phyloP scores from a whole-genome alignment of 1,139 yeast species.

The Geotrichum klebahnii region DNA sequence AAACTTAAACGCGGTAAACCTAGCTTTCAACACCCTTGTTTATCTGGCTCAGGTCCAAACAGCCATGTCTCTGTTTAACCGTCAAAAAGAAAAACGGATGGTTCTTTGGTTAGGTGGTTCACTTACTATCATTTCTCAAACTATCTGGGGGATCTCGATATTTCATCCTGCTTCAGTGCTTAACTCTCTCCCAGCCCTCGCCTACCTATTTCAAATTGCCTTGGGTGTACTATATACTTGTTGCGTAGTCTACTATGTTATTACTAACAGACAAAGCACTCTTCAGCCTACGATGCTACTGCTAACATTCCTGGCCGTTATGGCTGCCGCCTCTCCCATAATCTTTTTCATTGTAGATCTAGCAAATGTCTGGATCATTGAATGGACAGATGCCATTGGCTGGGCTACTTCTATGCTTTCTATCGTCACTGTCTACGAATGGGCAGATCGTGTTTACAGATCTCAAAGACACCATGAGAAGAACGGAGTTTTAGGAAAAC shows the following conservation, averaged over 20 bases:
- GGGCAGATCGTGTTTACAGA: slow-evolving; percentile 64
- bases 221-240: slow-evolving; percentile 69
- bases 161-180: slow-evolving; percentile 48
- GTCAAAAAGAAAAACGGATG: slow-evolving; percentile 66
- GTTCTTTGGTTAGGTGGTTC: slow-evolving; percentile 59
- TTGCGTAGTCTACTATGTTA: slow-evolving; percentile 55
- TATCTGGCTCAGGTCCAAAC: slow-evolving; percentile 76
- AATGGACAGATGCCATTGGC: slow-evolving; percentile 66
- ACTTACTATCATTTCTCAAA: slow-evolving; percentile 56
- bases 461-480: slow-evolving; percentile 59
- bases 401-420: slow-evolving; percentile 65
- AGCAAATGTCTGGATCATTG: slow-evolving; percentile 67
- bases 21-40: slow-evolving; percentile 56
- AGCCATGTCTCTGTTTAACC: slow-evolving; percentile 63
- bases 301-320: slow-evolving; percentile 52
- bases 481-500: slow-evolving; percentile 70
- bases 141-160: slow-evolving; percentile 65
- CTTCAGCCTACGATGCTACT: slow-evolving; percentile 49
- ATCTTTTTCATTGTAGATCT: slow-evolving; percentile 75
- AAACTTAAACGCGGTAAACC: slow-evolving; percentile 52
- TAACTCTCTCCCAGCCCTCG: slow-evolving; percentile 69
- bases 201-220: slow-evolving; percentile 71
- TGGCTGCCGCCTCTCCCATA: slow-evolving; percentile 54
- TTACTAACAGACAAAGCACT: slow-evolving; percentile 50
- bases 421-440: slow-evolving; percentile 78